These are phyloP conservation scores for Myxozyma melibiosi DNA, from an alignment of 805 yeast species.

Conservation along the genomic window DNA sequence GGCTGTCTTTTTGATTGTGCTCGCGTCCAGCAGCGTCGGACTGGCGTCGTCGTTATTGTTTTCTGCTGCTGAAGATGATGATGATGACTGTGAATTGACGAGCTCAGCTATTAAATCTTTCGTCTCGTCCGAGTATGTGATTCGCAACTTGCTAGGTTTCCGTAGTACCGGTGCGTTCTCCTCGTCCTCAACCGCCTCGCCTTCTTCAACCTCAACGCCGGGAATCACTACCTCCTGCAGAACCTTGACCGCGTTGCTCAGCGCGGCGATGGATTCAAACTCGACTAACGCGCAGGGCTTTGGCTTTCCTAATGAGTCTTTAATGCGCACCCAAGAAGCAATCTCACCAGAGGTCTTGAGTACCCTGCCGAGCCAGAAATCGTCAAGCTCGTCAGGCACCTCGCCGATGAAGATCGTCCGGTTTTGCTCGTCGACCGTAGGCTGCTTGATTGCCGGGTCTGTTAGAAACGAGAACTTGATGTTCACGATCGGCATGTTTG, in stretches of 20 bases:
- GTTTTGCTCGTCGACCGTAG: conserved; percentile 25
- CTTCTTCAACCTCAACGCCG: conserved; percentile 27
- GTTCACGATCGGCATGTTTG: not conserved
- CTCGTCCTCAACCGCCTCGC: conserved; percentile 11
- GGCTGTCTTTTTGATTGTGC: not conserved
- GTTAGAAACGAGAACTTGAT: conserved; percentile 8
- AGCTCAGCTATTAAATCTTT: conserved; percentile 1
- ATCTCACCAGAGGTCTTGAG: conserved; percentile 16
- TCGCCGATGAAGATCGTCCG: conserved; percentile 22
- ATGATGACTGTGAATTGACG: too few relatives aligned
- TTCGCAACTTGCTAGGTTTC: conserved; percentile 13
- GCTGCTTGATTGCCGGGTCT: conserved; percentile 24
- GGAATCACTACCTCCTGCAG: conserved; percentile 21
- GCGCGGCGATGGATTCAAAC: conserved; percentile 17
- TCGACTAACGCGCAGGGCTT: conserved; percentile 30
- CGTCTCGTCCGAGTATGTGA: conserved; percentile 14
- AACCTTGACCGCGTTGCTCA: conserved; percentile 16
- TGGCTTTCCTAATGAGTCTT: conserved; percentile 21
- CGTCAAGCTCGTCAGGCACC: conserved; percentile 30
- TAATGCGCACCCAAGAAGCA: conserved; percentile 24
- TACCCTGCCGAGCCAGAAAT: conserved; percentile 32
- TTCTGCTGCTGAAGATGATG: too few relatives aligned
- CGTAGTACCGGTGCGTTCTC: not conserved
- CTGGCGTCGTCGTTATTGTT: too few relatives aligned
- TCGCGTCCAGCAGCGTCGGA: not conserved